These are phyloP conservation scores for Aspergillus sojae DNA, from an alignment of 2,329 filamentous ascomycete genomes.

Conservation along the genomic window DNA sequence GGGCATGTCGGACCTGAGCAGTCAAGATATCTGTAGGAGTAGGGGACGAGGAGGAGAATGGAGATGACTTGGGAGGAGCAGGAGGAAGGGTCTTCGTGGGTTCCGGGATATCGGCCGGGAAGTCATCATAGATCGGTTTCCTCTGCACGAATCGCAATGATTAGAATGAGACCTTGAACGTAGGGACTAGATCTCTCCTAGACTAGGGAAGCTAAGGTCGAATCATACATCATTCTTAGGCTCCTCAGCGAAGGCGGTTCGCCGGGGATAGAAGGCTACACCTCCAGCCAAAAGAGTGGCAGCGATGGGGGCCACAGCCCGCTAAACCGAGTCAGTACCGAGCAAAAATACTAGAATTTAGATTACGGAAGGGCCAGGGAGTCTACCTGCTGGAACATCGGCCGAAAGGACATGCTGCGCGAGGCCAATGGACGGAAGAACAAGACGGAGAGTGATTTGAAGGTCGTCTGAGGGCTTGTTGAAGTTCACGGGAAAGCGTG, in stretches of 20 bases:
- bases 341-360: slow-evolving; percentile 13
- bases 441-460: neutral
- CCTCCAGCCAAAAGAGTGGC: slow-evolving; percentile 44
- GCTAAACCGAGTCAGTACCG: slow-evolving; percentile 34
- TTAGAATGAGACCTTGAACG: neutral
- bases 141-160: slow-evolving; percentile 25
- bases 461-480: slow-evolving; percentile 11
- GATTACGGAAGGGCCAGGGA: neutral
- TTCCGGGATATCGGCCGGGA: slow-evolving; percentile 35
- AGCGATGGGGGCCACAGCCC: slow-evolving; percentile 44
- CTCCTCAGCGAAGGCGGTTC: slow-evolving; percentile 47
- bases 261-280: slow-evolving; percentile 43
- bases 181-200: neutral
- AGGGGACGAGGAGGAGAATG: slow-evolving; percentile 49
- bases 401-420: slow-evolving; percentile 43
- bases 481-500: slow-evolving; percentile 13
- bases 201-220: neutral
- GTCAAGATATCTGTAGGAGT: slow-evolving; percentile 91
- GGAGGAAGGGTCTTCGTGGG: slow-evolving; percentile 24
- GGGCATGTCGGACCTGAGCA: slow-evolving; percentile 74
- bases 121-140: slow-evolving; percentile 50
- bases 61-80: slow-evolving; percentile 27
- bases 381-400: slow-evolving; percentile 45
- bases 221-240: slow-evolving; percentile 37
- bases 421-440: slow-evolving; percentile 26